A percentile compares a stretch with the other conserved stretches of the same genome.
Conservation (phyloP, 768 basidiomycete species). For the Rhodotorula graminis region DNA sequence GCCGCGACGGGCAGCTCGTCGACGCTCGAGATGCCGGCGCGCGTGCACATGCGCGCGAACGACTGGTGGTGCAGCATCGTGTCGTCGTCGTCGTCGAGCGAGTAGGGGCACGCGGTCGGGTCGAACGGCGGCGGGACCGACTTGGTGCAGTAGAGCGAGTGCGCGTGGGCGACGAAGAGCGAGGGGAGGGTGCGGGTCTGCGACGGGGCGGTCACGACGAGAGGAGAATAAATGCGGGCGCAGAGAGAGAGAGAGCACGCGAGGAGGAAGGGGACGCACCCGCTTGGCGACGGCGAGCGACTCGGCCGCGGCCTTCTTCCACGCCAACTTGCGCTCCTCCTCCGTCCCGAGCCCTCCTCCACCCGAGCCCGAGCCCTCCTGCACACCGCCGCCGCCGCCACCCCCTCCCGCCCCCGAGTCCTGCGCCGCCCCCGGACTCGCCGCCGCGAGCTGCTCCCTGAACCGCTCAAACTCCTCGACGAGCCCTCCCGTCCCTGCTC, state of each 20-base stretch:
- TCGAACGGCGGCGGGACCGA: neutral
- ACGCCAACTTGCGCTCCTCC: conserved; percentile 8
- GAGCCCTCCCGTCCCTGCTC: neutral
- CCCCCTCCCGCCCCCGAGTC: no score
- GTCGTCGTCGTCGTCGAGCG: neutral
- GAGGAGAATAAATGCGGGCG: neutral
- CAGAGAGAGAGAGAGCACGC: neutral
- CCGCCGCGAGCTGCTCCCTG: no score
- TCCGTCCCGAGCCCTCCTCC: neutral
- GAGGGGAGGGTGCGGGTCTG: conserved; percentile 1
- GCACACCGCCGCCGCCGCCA: neutral
- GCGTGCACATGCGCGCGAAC: conserved; percentile 7
- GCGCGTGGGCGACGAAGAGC: conserved; percentile 13
- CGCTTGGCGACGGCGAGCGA: conserved; percentile 7
- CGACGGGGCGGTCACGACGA: neutral
- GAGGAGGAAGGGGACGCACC: neutral
- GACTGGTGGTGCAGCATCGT: neutral
- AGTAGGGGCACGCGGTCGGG: neutral
- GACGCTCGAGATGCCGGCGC: neutral
- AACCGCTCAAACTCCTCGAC: no score
- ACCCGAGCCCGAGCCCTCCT: neutral
- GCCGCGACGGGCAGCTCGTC: neutral
- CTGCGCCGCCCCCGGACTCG: no score
- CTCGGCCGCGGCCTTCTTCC: neutral
- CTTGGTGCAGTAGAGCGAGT: neutral